Conservation (phyloP, 805 yeast genomes). For the Candida coleopterorum region DNA sequence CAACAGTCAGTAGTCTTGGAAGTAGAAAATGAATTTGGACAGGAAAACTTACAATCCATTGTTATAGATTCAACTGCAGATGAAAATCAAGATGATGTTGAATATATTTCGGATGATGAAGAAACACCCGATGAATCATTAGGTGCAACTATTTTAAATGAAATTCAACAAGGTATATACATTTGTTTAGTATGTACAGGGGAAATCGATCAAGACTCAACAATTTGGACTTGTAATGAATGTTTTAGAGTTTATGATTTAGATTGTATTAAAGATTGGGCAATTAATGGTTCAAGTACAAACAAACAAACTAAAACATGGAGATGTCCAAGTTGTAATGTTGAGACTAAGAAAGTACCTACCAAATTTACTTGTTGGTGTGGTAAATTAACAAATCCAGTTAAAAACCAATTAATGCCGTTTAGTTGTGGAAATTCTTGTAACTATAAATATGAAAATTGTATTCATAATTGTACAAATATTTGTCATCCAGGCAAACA, state of each 20-base stretch:
- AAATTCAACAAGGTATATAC: conserved; percentile 65
- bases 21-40: no score
- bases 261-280: conserved; percentile 86
- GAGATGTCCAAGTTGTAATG: conserved; percentile 85
- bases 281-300: conserved; percentile 65
- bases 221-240: conserved; percentile 71
- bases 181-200: conserved; percentile 86
- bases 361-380: conserved; percentile 80
- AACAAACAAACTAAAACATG: conserved; percentile 52
- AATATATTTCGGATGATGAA: conserved; percentile 11
- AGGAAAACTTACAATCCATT: background rate
- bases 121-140: conserved; percentile 24
- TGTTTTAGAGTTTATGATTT: conserved; percentile 86
- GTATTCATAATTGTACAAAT: conserved; percentile 72
- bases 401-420: conserved; percentile 49
- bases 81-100: conserved; percentile 1
- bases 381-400: conserved; percentile 70
- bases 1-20: background rate
- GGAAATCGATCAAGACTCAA: conserved; percentile 61
- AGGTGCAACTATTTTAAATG: conserved; percentile 45
- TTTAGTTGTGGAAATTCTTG: conserved; percentile 91
- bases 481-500: conserved; percentile 91
- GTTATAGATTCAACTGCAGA: conserved; percentile 2
- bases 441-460: conserved; percentile 45
- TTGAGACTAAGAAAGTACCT: conserved; percentile 46